These are phyloP conservation scores for Fusarium pseudocircinatum DNA, from an alignment of 2,329 filamentous ascomycete genomes.

Conservation along the genomic window DNA sequence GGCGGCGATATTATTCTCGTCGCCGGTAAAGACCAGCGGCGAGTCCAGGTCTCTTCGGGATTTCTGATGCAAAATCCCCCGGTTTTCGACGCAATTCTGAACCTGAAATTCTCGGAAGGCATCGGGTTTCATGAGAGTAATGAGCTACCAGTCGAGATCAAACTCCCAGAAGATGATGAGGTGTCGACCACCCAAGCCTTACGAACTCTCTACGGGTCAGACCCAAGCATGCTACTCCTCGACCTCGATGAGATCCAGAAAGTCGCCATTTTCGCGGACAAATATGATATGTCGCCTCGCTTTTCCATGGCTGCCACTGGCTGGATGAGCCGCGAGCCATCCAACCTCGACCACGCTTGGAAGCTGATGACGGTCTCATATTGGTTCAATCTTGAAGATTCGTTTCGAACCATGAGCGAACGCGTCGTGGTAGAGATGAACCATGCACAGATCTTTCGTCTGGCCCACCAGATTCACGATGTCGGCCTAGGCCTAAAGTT, in stretches of 20 bases:
- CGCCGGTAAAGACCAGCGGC: too few relatives aligned
- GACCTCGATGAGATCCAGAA: neutral
- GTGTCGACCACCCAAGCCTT: neutral
- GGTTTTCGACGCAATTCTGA: neutral
- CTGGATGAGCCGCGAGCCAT: neutral
- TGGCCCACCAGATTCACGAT: neutral
- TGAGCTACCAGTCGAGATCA: neutral
- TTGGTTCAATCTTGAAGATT: too few relatives aligned
- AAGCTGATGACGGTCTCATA: neutral
- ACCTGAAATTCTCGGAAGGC: neutral
- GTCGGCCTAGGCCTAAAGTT: neutral
- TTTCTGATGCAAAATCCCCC: accelerated
- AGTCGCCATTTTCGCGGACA: neutral
- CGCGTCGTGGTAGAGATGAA: too few relatives aligned
- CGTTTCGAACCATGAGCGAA: too few relatives aligned
- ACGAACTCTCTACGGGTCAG: neutral
- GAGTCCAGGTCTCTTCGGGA: too few relatives aligned
- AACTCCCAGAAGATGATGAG: neutral
- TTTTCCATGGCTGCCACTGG: neutral
- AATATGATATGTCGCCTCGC: neutral
- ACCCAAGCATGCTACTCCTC: neutral
- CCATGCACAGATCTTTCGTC: neutral
- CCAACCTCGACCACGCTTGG: neutral
- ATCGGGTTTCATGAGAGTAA: neutral
- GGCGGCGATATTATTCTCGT: too few relatives aligned